These are phyloP conservation scores for Neurospora discreta DNA, from an alignment of 495 filamentous ascomycete genomes.

Conservation along the genomic window DNA sequence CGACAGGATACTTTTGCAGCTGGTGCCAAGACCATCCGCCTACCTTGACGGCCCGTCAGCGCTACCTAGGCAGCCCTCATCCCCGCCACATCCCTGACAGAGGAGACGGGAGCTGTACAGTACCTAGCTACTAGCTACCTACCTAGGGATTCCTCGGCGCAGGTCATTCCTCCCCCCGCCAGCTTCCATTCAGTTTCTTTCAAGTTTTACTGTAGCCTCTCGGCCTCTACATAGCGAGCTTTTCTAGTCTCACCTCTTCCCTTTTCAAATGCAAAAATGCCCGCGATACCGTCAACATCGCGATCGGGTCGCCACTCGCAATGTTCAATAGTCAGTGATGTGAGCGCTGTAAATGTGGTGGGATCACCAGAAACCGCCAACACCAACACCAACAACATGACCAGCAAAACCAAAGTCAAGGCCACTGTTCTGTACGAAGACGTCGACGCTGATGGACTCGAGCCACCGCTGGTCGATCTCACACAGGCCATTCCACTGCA, in stretches of 20 bases:
- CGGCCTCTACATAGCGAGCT: background rate
- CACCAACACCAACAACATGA: background rate
- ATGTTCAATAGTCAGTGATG: background rate
- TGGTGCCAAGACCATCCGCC: background rate
- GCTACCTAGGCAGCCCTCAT: background rate
- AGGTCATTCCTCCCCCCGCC: background rate
- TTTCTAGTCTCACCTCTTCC: background rate
- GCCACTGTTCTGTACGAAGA: background rate
- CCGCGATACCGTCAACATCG: background rate
- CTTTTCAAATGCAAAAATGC: background rate
- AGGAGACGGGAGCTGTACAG: too few species aligned
- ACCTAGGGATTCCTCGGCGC: too few species aligned
- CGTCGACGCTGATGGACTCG: background rate
- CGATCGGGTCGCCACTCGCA: background rate
- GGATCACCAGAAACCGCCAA: background rate
- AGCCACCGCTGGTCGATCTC: slow-evolving; percentile 8
- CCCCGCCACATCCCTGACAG: background rate
- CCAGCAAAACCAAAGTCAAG: background rate
- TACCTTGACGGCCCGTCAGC: background rate
- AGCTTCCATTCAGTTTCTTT: background rate
- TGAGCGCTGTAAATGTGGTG: background rate
- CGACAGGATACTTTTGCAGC: background rate
- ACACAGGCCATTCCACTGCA: slow-evolving; percentile 25
- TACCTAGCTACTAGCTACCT: too few species aligned
- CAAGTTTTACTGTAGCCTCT: background rate